These are phyloP conservation scores for Melanopsichium pennsylvanicum DNA, from an alignment of 1,284 basidiomycete species.

Conservation along the genomic window DNA sequence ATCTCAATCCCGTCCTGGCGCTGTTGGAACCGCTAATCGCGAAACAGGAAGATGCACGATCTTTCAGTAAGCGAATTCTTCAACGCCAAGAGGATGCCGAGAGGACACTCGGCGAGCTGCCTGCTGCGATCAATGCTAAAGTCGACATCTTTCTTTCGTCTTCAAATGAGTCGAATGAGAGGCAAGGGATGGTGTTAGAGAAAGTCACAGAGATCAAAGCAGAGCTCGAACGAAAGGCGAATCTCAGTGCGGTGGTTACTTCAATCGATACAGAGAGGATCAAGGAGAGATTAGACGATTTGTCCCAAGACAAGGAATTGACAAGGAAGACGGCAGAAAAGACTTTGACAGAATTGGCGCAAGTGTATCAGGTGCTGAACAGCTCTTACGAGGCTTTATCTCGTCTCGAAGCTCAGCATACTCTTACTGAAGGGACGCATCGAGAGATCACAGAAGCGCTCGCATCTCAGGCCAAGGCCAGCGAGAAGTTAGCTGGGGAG, in stretches of 20 bases:
- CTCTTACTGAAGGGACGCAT: constrained; percentile 17
- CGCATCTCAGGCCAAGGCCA: constrained; percentile 15
- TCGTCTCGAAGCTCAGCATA: constrained; percentile 13
- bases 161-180: constrained; percentile 14
- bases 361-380: constrained; percentile 29
- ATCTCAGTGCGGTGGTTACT: background rate
- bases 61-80: constrained; percentile 36
- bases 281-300: constrained; percentile 16
- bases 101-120: constrained; percentile 43
- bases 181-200: constrained; percentile 14
- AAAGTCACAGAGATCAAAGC: constrained; percentile 22
- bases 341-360: constrained; percentile 25
- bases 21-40: constrained; percentile 55
- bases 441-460: background rate
- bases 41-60: constrained; percentile 47
- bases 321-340: constrained; percentile 26
- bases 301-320: constrained; percentile 5
- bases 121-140: constrained; percentile 56
- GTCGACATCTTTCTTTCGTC: constrained; percentile 52
- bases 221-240: constrained; percentile 1
- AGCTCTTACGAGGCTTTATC: constrained; percentile 27
- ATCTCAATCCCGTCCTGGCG: constrained; percentile 53
- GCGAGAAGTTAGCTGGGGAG: constrained; percentile 1
- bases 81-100: constrained; percentile 53
- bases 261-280: background rate